These are phyloP conservation scores for Podospora appendiculata DNA, from an alignment of 495 filamentous ascomycete genomes.

Conservation along the genomic window DNA sequence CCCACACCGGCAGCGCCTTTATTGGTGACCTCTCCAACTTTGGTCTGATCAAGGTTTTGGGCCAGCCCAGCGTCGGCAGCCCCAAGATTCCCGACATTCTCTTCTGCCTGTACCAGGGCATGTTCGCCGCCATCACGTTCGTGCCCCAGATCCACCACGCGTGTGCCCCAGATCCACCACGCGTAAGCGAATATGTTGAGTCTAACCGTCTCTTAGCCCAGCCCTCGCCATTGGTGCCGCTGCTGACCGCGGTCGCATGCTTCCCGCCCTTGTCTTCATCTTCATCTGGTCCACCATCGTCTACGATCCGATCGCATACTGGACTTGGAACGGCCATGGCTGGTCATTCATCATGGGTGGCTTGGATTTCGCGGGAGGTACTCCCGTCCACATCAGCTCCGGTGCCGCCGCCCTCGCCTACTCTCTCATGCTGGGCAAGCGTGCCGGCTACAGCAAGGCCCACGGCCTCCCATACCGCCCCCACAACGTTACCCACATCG, in stretches of 20 bases:
- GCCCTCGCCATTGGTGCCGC: conserved; percentile 88
- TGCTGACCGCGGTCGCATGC: conserved; percentile 89
- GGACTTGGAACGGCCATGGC: conserved; percentile 89
- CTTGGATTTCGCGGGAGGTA: conserved; percentile 93
- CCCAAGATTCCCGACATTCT: conserved; percentile 78
- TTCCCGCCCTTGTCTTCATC: conserved; percentile 91
- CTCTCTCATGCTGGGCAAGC: conserved; percentile 86
- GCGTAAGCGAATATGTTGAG: neutral
- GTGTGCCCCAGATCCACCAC: neutral
- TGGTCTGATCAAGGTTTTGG: conserved; percentile 76
- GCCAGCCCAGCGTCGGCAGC: conserved; percentile 72
- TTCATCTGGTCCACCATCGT: conserved; percentile 93
- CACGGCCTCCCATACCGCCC: conserved; percentile 93
- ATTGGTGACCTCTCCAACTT: conserved; percentile 85
- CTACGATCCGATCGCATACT: conserved; percentile 94
- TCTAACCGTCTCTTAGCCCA: conserved; percentile 36
- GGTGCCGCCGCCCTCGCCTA: conserved; percentile 85
- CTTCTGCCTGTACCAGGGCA: conserved; percentile 93
- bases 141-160: neutral
- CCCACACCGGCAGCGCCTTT: conserved; percentile 70
- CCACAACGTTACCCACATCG: conserved; percentile 96
- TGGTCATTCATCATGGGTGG: conserved; percentile 83
- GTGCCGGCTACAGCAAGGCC: conserved; percentile 69
- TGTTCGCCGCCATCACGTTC: conserved; percentile 88
- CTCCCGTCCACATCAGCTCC: conserved; percentile 91